phyloP scores from a whole-genome alignment of 2,329 filamentous ascomycete genomes.

The Exophiala calicioides region DNA sequence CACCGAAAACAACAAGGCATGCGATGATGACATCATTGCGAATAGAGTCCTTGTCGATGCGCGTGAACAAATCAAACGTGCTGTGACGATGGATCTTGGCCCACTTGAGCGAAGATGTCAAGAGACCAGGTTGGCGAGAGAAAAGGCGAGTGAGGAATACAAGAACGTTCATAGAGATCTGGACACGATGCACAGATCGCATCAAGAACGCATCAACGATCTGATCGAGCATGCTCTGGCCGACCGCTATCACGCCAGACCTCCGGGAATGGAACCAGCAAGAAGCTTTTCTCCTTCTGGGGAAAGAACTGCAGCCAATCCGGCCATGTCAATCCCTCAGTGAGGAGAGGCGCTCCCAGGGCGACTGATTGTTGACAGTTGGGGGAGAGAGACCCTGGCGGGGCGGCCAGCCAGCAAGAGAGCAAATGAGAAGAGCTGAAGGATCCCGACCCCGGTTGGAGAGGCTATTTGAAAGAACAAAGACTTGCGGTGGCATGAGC shows the following conservation, averaged over 20 bases:
- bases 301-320: slow-evolving; percentile 8
- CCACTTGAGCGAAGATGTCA: slow-evolving; percentile 9
- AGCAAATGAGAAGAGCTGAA: no score
- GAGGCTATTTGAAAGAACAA: no score
- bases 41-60: slow-evolving; percentile 10
- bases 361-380: no score
- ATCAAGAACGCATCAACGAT: slow-evolving; percentile 5
- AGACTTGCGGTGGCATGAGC: no score
- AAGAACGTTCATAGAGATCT: slow-evolving; percentile 9
- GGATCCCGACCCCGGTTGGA: no score
- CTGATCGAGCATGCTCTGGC: slow-evolving; percentile 11
- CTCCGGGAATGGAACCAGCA: slow-evolving; percentile 3
- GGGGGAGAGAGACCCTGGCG: background rate
- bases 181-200: slow-evolving; percentile 5
- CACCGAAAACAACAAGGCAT: slow-evolving; percentile 3
- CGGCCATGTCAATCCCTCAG: slow-evolving; percentile 5
- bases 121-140: slow-evolving; percentile 12
- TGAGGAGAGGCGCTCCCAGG: no score
- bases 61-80: slow-evolving; percentile 1
- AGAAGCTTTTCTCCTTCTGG: slow-evolving; percentile 6
- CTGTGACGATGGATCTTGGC: slow-evolving; percentile 5
- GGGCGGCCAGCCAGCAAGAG: background rate
- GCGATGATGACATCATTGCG: slow-evolving; percentile 16
- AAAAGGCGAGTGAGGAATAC: slow-evolving; percentile 9
- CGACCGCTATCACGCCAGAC: background rate